A percentile compares a stretch with the other conserved stretches of the same genome.
These are phyloP conservation scores for Diaporthe citriasiana DNA, from an alignment of 2,329 filamentous ascomycete genomes.

Conservation along the genomic window DNA sequence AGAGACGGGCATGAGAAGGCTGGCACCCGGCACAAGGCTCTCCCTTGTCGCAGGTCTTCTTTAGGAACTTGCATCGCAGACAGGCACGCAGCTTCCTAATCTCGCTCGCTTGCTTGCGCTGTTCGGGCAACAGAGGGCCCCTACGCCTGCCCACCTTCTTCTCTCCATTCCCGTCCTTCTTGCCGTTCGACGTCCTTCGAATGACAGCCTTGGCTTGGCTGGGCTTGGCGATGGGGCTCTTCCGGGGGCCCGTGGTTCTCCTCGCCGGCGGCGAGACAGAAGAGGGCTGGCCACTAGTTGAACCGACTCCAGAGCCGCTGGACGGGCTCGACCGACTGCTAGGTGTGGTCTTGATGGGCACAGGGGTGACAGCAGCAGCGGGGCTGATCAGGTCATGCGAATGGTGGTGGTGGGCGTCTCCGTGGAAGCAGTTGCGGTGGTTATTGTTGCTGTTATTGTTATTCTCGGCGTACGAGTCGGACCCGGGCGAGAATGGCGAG, in stretches of 20 bases:
- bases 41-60: constrained; percentile 99
- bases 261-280: constrained; percentile 75
- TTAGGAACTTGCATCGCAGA: constrained; percentile 96
- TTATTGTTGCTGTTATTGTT: constrained; percentile 52
- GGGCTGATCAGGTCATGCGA: constrained; percentile 74
- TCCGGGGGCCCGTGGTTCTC: constrained; percentile 78
- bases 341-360: constrained; percentile 76
- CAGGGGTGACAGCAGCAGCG: constrained; percentile 75
- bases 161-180: constrained; percentile 83
- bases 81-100: constrained; percentile 96
- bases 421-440: constrained; percentile 74
- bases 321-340: constrained; percentile 72
- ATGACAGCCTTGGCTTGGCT: constrained; percentile 80
- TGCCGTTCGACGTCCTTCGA: constrained; percentile 80
- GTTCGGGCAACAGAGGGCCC: constrained; percentile 91
- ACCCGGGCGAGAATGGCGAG: constrained; percentile 86
- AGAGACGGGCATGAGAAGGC: constrained; percentile 93
- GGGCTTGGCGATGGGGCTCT: constrained; percentile 85
- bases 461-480: constrained; percentile 79
- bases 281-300: constrained; percentile 65
- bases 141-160: constrained; percentile 94
- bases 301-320: constrained; percentile 71
- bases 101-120: constrained; percentile 95
- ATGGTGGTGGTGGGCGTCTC: constrained; percentile 64
- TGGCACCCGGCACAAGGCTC: constrained; percentile 96